These are phyloP conservation scores for Starmerella geochares DNA, from an alignment of 805 yeast species.

Conservation along the genomic window DNA sequence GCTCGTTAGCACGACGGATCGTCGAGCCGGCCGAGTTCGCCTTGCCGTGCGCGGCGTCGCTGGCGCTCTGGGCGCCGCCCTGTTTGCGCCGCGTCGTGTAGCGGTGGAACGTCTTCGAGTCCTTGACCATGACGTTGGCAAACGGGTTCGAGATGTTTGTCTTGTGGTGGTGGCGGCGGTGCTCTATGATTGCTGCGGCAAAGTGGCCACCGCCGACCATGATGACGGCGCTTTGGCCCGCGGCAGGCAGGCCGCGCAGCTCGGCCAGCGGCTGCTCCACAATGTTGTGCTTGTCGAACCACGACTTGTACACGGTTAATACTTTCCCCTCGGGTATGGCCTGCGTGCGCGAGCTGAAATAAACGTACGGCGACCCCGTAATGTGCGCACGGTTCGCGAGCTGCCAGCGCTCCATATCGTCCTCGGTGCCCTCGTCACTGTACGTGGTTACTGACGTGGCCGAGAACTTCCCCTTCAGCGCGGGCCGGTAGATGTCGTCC, in stretches of 20 bases:
- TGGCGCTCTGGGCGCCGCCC: slow-evolving; percentile 93
- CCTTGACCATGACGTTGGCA: slow-evolving; percentile 38
- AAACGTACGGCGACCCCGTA: slow-evolving; percentile 52
- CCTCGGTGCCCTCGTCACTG: slow-evolving; percentile 18
- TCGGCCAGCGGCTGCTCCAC: slow-evolving; percentile 42
- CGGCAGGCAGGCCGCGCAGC: slow-evolving; percentile 35
- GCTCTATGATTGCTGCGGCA: slow-evolving; percentile 87
- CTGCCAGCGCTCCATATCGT: slow-evolving; percentile 20
- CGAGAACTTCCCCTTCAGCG: slow-evolving; percentile 14
- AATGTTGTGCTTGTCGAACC: slow-evolving; percentile 39
- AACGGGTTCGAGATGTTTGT: slow-evolving; percentile 49
- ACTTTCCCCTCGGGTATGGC: slow-evolving; percentile 39
- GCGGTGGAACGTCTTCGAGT: slow-evolving; percentile 80
- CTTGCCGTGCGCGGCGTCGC: slow-evolving; percentile 84
- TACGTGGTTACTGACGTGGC: slow-evolving; percentile 45
- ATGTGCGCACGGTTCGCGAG: slow-evolving; percentile 25
- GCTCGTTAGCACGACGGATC: slow-evolving; percentile 81
- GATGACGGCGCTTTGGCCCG: slow-evolving; percentile 54
- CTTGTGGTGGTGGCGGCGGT: slow-evolving; percentile 42
- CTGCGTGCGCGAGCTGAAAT: slow-evolving; percentile 38
- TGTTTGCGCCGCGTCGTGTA: slow-evolving; percentile 95
- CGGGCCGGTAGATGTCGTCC: not conserved
- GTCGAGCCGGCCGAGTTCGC: slow-evolving; percentile 94
- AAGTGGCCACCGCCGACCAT: slow-evolving; percentile 98
- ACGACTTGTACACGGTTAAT: slow-evolving; percentile 57